Base-by-base conservation (phyloP, 2,329 filamentous ascomycete species). In the Penicillium sp. region DNA sequence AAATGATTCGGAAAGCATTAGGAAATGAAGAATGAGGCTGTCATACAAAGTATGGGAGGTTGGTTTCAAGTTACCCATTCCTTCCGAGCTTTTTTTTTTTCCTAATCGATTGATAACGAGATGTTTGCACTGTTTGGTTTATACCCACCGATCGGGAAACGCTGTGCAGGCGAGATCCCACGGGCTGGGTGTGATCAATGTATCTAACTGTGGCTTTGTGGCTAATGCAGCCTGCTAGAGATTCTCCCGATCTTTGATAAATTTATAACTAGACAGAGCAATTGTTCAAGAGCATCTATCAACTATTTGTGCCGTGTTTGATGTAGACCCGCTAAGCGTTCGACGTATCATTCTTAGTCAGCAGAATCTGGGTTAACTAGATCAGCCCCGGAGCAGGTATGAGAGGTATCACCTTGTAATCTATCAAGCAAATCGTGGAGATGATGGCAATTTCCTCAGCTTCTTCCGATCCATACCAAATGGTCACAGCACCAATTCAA, bases 1-100 rank as follows among this genome's bases (percentile, higher is more conserved):
- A 48, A 79, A 78, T 55, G 70, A 75, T 69, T 79, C 77, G 36
- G 76, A 77, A 54, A 79, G 74, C 78, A 80, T 80, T 50, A 63
- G 58, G 66, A 65, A 61, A 58, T 60, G 53, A 47, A 56, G 47
- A 53, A 50, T 47, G 34, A 45, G 49, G 58, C 47, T 47, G 46
- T 53, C 61, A 58, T 56, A 56, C 45, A 43, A 58, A 63, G 49
- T 57, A 60, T 55, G 43, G 56, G 47, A 52, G 57, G 42, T 41
- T 52, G 52, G 45, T 47, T 38, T 58, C 39, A 46, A 51, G 38
- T 54, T 39, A 27, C n/a, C 51, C 55, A 60, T 62, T 57, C 51
- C 51, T 46, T 40, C 54, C 56, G 52, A 45, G 51, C 35, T 51
- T 61, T 64, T 60, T 64, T 23, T 60, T 59, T 57, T 47, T 51